Evolutionary conservation across 2,329 filamentous ascomycete genomes (phyloP), one percentile per base, ranked within the genome.

Genomic region (Fusarium sp.): DNA sequence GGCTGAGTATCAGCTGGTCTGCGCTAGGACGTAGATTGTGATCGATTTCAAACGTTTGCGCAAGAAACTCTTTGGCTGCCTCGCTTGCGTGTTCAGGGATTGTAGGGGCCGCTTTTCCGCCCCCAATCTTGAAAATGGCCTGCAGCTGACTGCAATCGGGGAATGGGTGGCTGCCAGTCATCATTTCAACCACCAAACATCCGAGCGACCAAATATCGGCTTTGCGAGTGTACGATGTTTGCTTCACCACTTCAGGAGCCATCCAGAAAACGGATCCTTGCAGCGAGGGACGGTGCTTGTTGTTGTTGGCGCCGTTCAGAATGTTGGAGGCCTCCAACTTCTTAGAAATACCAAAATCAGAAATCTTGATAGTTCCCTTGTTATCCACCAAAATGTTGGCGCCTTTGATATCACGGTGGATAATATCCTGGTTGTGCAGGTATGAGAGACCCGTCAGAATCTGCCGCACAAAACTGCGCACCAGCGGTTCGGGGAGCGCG

Each of bases 251-350:
- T 82, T 99, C 96, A 10, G 96, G 96, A 1, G 96, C 96, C 96
- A 99, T 99, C 96, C 96, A 99, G 83, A 97, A 99, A 53, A 99
- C 96, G 28, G 94, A 97, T 15, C 96, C 96, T 79, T 99, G 96
- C 5, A 99, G 87, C 2, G 95, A 98, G 4, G 89, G 89, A 7
- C 89, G 84, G 75, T 91, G 85, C 78, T 89, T 90, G 79, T 86
- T 89, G 80, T 89, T 90, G 75, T 85, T 87, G 76, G 84, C 90
- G 73, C 85, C 90, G 76, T 79, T 89, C 46, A 97, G 88, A 44
- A 97, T 88, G 63, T 94, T 96, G 59, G 93, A 91, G 15, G 94
- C 94, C 80, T 98, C 95, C 40, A 98, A 92, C 79, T 97, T 97
- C 85, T 99, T 99, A 65, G 92, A 97, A 77, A 99, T 98, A 77